Evolutionary conservation across 1,139 yeast genomes (phyloP).

Genomic region (Yamadazyma sp.): DNA sequence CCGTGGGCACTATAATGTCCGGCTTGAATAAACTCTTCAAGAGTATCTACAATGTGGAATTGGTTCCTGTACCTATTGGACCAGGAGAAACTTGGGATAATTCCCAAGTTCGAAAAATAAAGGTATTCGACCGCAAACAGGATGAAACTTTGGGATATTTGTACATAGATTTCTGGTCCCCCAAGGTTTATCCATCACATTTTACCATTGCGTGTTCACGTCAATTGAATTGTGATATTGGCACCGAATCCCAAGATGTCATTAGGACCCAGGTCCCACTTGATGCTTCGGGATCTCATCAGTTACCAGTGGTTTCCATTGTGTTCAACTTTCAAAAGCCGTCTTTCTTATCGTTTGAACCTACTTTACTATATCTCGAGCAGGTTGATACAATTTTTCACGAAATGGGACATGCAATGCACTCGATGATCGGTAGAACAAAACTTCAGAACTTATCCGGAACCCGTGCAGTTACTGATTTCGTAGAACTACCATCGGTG

Average conservation of each 20-base stretch:
- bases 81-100: constrained; percentile 86
- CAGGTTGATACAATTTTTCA: constrained; percentile 95
- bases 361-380: constrained; percentile 58
- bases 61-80: constrained; percentile 63
- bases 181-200: constrained; percentile 75
- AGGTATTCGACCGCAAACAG: constrained; percentile 48
- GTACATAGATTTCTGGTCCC: constrained; percentile 48
- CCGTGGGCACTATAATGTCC: constrained; percentile 82
- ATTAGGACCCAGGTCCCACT: constrained; percentile 51
- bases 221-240: constrained; percentile 31
- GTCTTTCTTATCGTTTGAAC: constrained; percentile 16
- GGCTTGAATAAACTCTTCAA: constrained; percentile 76
- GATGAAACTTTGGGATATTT: constrained; percentile 36
- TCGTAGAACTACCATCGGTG: constrained; percentile 94
- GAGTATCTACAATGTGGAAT: constrained; percentile 70
- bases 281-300: constrained; percentile 54
- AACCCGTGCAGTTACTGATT: constrained; percentile 93
- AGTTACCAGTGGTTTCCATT: constrained; percentile 84
- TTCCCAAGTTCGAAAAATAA: constrained; percentile 78
- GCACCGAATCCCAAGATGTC: constrained; percentile 25
- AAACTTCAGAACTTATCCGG: constrained; percentile 90
- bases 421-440: constrained; percentile 93
- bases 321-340: constrained; percentile 77
- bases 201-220: constrained; percentile 96
- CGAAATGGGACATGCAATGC: constrained; percentile 99